Conservation (phyloP, 116 monocot genomes). For the Trichopus zeylanicus region DNA sequence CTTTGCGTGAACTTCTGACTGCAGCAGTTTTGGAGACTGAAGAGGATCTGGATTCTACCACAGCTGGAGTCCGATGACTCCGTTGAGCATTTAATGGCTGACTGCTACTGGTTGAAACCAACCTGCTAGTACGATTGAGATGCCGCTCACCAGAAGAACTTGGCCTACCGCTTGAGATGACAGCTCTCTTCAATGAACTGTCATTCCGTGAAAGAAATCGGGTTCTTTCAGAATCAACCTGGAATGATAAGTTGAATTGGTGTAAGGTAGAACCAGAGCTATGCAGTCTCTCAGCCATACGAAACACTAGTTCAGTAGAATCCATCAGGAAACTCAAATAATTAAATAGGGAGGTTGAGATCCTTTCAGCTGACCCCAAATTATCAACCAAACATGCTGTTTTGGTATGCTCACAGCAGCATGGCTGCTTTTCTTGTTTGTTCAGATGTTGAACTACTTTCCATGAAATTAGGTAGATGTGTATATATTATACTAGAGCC, state of each 20-base stretch:
- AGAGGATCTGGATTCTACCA: constrained; percentile 36
- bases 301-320: too few relatives aligned
- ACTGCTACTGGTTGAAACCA: constrained; percentile 46
- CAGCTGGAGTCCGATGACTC: constrained; percentile 36
- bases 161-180: constrained; percentile 35
- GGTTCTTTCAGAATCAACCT: constrained; percentile 33
- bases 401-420: too few relatives aligned
- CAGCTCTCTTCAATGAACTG: constrained; percentile 58
- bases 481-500: too few relatives aligned
- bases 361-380: too few relatives aligned
- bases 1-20: constrained; percentile 28
- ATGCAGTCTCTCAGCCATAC: too few relatives aligned
- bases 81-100: constrained; percentile 38
- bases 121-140: constrained; percentile 29
- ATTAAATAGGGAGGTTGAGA: too few relatives aligned
- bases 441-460: too few relatives aligned
- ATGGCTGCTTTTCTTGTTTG: too few relatives aligned
- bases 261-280: too few relatives aligned
- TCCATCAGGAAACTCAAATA: too few relatives aligned
- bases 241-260: neutral
- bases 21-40: constrained; percentile 33
- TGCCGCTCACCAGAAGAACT: constrained; percentile 54
- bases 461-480: too few relatives aligned
- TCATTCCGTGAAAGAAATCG: constrained; percentile 47
- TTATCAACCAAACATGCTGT: too few relatives aligned